These are phyloP conservation scores for Trichopus zeylanicus DNA, from an alignment of 116 monocot genomes.

Conservation along the genomic window DNA sequence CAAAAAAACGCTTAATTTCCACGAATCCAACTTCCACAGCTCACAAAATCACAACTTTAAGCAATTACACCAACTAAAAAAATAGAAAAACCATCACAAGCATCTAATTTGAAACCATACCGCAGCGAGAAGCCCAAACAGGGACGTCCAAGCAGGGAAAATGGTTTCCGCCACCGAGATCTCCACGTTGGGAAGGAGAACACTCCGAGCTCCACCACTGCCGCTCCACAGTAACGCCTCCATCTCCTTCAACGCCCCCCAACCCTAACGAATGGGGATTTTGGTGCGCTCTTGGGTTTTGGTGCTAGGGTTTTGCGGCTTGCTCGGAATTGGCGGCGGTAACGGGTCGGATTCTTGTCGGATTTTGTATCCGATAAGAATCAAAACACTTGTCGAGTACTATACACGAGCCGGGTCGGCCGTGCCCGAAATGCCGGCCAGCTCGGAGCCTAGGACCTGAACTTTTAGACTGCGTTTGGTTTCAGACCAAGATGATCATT, in stretches of 20 bases:
- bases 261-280: neutral
- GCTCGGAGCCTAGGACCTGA: no score
- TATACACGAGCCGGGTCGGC: no score
- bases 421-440: no score
- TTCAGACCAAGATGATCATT: no score
- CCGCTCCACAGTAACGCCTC: slow-evolving; percentile 18
- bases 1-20: neutral
- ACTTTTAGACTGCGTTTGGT: no score
- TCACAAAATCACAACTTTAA: slow-evolving; percentile 13
- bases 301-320: no score
- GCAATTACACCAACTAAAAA: neutral
- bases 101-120: slow-evolving; percentile 6
- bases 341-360: no score
- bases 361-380: no score
- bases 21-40: no score
- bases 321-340: no score
- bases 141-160: slow-evolving; percentile 17
- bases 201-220: slow-evolving; percentile 10
- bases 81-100: slow-evolving; percentile 2
- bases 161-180: neutral
- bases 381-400: no score
- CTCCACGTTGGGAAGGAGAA: slow-evolving; percentile 6
- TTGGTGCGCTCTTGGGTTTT: neutral
- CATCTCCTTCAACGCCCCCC: slow-evolving; percentile 12
- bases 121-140: slow-evolving; percentile 13